These are phyloP conservation scores for Boletus sensibilis DNA, from an alignment of 768 basidiomycete species.

Conservation along the genomic window DNA sequence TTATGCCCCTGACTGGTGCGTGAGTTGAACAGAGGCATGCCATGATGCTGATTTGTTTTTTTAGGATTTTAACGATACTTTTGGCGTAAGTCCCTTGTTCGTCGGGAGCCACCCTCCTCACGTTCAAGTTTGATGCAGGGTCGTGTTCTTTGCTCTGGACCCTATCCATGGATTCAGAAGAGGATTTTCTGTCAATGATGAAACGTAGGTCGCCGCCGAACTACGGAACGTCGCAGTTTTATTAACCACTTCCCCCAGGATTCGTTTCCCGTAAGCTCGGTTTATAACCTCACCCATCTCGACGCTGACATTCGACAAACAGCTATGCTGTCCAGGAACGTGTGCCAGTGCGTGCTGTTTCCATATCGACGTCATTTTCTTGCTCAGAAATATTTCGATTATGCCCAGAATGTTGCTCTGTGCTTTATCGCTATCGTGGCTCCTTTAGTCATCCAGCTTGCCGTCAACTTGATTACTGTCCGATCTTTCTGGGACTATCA, in stretches of 20 bases:
- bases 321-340: constrained; percentile 77
- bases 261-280: constrained; percentile 26
- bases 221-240: constrained; percentile 6
- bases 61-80: constrained; percentile 65
- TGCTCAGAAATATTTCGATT: neutral
- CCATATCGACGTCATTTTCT: neutral
- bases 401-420: constrained; percentile 44
- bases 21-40: neutral
- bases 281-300: neutral
- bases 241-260: constrained; percentile 15
- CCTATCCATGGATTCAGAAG: constrained; percentile 70
- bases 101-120: neutral
- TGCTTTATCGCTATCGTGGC: constrained; percentile 57
- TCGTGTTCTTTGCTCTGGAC: constrained; percentile 60
- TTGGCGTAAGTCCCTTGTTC: constrained; percentile 50
- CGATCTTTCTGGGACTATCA: constrained; percentile 92
- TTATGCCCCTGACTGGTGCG: constrained; percentile 78
- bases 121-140: constrained; percentile 37
- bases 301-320: constrained; percentile 7
- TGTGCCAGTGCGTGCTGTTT: constrained; percentile 56
- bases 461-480: constrained; percentile 69
- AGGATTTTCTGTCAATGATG: constrained; percentile 76
- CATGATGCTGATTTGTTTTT: neutral
- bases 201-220: constrained; percentile 45
- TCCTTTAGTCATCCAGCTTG: constrained; percentile 66